Percentiles rank a stretch among this genome's conserved stretches.
These are phyloP conservation scores for Neofusicoccum umdonicola DNA, from an alignment of 2,329 filamentous ascomycete species.

Conservation along the genomic window DNA sequence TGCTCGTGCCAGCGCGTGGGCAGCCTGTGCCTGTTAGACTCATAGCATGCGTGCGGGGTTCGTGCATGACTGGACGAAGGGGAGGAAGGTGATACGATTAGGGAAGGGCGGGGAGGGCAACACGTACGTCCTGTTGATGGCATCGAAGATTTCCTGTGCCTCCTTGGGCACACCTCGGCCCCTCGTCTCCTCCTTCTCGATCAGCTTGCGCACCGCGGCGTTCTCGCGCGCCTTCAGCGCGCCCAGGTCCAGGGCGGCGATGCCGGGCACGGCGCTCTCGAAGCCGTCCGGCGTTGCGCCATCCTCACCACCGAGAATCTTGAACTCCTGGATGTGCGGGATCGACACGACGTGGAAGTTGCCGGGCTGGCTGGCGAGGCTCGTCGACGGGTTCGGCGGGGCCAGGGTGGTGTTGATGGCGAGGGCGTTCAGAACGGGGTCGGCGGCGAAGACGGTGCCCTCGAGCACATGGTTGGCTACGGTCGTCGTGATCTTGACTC, in stretches of 20 bases:
- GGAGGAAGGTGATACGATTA: not conserved
- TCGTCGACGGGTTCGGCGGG: slow-evolving; percentile 42
- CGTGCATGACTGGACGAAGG: not conserved
- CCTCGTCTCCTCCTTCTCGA: slow-evolving; percentile 56
- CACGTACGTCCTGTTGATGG: slow-evolving; percentile 56
- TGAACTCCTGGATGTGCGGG: slow-evolving; percentile 57
- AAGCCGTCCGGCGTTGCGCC: slow-evolving; percentile 39
- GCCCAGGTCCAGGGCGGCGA: slow-evolving; percentile 54
- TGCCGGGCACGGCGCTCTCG: slow-evolving; percentile 42
- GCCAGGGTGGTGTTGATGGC: slow-evolving; percentile 57
- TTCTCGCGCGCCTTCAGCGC: slow-evolving; percentile 56
- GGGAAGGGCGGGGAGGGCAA: not conserved
- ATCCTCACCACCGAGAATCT: slow-evolving; percentile 47
- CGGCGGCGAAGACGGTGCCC: slow-evolving; percentile 62
- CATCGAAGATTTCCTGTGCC: slow-evolving; percentile 63
- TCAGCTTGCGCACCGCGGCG: slow-evolving; percentile 54
- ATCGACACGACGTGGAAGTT: slow-evolving; percentile 62
- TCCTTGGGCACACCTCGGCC: slow-evolving; percentile 61
- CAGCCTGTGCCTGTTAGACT: slow-evolving; percentile 32
- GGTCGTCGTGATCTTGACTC: slow-evolving; percentile 54
- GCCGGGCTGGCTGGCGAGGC: slow-evolving; percentile 42
- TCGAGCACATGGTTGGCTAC: slow-evolving; percentile 50
- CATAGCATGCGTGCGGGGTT: not conserved
- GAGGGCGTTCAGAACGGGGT: slow-evolving; percentile 60
- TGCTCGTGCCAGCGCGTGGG: slow-evolving; percentile 59